These are phyloP conservation scores for Coleophoma cylindrospora DNA, from an alignment of 2,329 filamentous ascomycete genomes.

Conservation along the genomic window DNA sequence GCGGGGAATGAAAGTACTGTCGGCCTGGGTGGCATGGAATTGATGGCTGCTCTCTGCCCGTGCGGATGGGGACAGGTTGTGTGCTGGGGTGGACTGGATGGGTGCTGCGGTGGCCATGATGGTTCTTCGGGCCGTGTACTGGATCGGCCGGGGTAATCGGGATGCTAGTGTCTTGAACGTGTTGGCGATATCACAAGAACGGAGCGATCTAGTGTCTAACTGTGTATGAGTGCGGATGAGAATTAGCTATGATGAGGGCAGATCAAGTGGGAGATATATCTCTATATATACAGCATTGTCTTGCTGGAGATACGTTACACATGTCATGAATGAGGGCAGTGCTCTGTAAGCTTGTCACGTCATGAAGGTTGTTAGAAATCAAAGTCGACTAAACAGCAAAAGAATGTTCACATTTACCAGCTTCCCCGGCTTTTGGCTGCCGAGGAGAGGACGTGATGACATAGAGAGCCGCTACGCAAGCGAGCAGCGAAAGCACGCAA, in stretches of 20 bases:
- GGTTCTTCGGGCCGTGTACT: background rate
- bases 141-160: background rate
- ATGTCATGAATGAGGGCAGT: background rate
- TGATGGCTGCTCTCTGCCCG: constrained; percentile 16
- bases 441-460: background rate
- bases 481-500: too few relatives aligned
- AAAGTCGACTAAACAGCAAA: background rate
- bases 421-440: background rate
- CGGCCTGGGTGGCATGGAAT: background rate
- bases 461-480: too few relatives aligned
- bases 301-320: background rate
- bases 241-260: background rate
- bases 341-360: background rate
- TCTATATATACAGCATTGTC: background rate
- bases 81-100: constrained; percentile 33
- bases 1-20: constrained; percentile 32
- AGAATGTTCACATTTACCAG: background rate
- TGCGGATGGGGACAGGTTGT: constrained; percentile 29
- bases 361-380: constrained; percentile 1
- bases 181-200: background rate
- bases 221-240: background rate
- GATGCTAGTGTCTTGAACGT: background rate
- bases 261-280: background rate
- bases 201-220: background rate
- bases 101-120: constrained; percentile 33